These are phyloP conservation scores for Globisporangium cylindrosporum DNA, from an alignment of 352 stramenopile genomes.

Conservation along the genomic window DNA sequence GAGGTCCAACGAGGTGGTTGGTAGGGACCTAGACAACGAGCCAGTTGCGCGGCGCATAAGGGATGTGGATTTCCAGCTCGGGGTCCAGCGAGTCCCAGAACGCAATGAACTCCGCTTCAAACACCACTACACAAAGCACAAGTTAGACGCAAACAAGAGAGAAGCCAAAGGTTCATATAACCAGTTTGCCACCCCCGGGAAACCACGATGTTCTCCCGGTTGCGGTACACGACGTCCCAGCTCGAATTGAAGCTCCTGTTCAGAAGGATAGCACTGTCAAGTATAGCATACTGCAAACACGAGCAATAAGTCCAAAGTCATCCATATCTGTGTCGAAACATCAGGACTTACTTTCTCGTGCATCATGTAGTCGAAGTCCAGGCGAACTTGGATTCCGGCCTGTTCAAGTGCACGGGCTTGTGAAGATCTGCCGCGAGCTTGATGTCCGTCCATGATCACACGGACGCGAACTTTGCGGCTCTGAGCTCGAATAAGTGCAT, in stretches of 20 bases:
- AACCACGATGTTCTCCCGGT: neutral
- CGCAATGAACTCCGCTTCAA: neutral
- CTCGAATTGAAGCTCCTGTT: neutral
- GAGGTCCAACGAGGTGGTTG: neutral
- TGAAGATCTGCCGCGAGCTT: too few relatives aligned
- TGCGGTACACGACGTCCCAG: neutral
- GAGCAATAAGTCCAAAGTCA: neutral
- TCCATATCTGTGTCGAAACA: neutral
- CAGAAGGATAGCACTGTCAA: neutral
- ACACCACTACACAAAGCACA: neutral
- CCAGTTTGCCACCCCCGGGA: too few relatives aligned
- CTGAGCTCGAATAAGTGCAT: too few relatives aligned
- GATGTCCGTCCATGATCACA: too few relatives aligned
- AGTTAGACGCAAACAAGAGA: neutral
- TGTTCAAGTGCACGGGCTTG: too few relatives aligned
- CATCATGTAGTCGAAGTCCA: too few relatives aligned
- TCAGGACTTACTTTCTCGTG: neutral
- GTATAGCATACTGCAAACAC: neutral
- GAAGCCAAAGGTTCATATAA: neutral
- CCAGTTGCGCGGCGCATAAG: neutral
- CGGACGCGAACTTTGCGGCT: too few relatives aligned
- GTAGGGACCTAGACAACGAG: neutral
- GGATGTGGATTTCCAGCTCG: neutral
- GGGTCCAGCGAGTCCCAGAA: neutral
- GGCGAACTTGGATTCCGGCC: too few relatives aligned